Evolutionary conservation across 495 filamentous ascomycete genomes (phyloP).

Genomic region (Hyaloscypha variabilis): DNA sequence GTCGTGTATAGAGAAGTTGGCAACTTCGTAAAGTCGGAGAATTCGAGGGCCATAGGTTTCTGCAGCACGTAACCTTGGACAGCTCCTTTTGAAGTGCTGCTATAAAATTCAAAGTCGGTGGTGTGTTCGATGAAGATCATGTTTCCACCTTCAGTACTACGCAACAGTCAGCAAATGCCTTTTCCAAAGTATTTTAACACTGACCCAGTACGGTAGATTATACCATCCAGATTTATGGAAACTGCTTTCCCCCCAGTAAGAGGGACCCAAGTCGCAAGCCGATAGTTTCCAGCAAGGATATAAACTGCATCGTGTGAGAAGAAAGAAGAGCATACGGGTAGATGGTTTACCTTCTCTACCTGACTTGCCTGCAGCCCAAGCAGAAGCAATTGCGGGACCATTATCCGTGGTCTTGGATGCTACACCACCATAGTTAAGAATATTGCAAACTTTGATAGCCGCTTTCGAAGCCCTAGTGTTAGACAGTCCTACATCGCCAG

Average conservation of each 20-base stretch:
- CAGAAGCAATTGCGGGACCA: constrained; percentile 46
- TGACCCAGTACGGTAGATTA: constrained; percentile 37
- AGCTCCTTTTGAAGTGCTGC: constrained; percentile 48
- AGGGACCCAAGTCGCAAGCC: constrained; percentile 30
- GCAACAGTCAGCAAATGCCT: background rate
- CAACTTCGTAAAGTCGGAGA: constrained; percentile 43
- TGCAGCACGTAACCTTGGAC: constrained; percentile 48
- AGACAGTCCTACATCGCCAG: constrained; percentile 46
- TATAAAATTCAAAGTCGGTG: constrained; percentile 54
- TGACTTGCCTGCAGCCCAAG: constrained; percentile 48
- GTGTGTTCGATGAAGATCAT: constrained; percentile 53
- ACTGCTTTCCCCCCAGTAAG: constrained; percentile 38
- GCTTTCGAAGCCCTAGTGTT: constrained; percentile 38
- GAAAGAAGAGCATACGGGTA: background rate
- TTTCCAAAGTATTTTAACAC: background rate
- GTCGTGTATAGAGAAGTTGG: constrained; percentile 54
- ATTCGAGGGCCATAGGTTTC: constrained; percentile 26
- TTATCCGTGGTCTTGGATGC: constrained; percentile 51
- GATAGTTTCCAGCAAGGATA: constrained; percentile 45
- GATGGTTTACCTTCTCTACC: constrained; percentile 27
- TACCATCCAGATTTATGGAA: constrained; percentile 51
- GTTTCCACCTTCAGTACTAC: constrained; percentile 46
- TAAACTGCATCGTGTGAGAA: constrained; percentile 34
- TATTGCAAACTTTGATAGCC: constrained; percentile 42
- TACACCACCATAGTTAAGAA: constrained; percentile 51